Evolutionary conservation across 1,284 basidiomycete species (phyloP).

Genomic region (Abortiporus biennis): DNA sequence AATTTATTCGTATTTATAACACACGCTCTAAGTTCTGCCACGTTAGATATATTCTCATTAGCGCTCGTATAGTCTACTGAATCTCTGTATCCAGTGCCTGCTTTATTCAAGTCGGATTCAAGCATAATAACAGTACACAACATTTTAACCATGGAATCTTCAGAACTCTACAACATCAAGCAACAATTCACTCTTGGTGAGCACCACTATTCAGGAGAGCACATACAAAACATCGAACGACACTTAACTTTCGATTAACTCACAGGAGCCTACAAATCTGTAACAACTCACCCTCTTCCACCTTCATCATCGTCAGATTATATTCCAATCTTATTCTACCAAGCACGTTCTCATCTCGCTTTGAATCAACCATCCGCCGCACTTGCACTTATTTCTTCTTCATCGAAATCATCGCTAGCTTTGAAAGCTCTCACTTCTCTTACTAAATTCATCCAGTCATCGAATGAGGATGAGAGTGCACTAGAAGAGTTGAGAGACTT

Average conservation of each 20-base stretch:
- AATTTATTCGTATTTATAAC: no score
- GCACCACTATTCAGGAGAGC: slow-evolving; percentile 8
- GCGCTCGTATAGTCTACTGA: no score
- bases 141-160: no score
- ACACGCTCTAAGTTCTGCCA: no score
- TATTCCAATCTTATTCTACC: slow-evolving; percentile 65
- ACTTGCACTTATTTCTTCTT: slow-evolving; percentile 48
- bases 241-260: slow-evolving; percentile 5
- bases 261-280: slow-evolving; percentile 61
- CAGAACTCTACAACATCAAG: slow-evolving; percentile 78
- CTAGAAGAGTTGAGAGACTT: slow-evolving; percentile 83
- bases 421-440: slow-evolving; percentile 70
- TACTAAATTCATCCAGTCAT: slow-evolving; percentile 54
- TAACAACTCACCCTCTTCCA: slow-evolving; percentile 49
- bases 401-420: slow-evolving; percentile 58
- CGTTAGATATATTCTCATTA: no score
- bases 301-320: slow-evolving; percentile 61
- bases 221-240: not conserved
- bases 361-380: slow-evolving; percentile 55
- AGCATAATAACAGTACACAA: no score
- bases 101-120: no score
- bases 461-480: slow-evolving; percentile 43
- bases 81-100: no score
- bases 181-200: slow-evolving; percentile 80
- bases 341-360: slow-evolving; percentile 81